Base-by-base conservation (phyloP, 2,329 filamentous ascomycete species). In the Dactylonectria estremocensis region DNA sequence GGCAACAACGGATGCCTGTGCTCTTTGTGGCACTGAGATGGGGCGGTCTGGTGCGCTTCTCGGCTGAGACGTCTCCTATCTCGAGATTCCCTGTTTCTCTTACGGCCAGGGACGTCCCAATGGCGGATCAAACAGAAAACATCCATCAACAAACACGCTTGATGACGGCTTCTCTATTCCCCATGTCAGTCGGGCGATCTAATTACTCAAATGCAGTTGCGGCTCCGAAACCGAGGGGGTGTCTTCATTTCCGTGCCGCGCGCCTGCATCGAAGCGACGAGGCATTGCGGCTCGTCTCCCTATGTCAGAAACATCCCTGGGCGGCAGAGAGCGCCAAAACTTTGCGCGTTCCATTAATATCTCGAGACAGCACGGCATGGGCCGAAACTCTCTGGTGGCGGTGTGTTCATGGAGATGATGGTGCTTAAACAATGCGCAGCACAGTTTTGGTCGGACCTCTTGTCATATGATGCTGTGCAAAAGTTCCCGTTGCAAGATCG, bases 211-310 rank as follows among this genome's bases (percentile, higher is more conserved):
- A 49, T 54, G 49, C 49, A 54, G 50, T 20, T 46, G 37, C 28
- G 59, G 40, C 16, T 46, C 49, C 59, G 50, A 61, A 8, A 40
- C 11, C 28, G 6, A 45, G 58, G 22, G 43, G 58, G 48, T 53
- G 48, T 61, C 35, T 53, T 55, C 50, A 48, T 54, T 48, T 46
- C 22, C 40, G 59, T 54, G 59, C 59, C 40, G 18, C 49, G 49
- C 24, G 37, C 5, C 37, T 54, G 48, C 49, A n/a, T 28, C n/a
- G 33, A 61, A 61, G 40, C 58, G 35, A 53, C 33, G 53, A 28
- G 49, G 24, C 6, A 22, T 10, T 46, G 11, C 7, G 20, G 18
- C 35, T 58, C 33, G 14, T 35, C n/a, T 7, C 18, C 35, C 58
- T 35, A 20, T 52, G 58, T 13, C 28, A 28, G 14, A 28, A 43